These are phyloP conservation scores for Neonectria neomacrospora DNA, from an alignment of 2,329 filamentous ascomycete species.

Conservation along the genomic window DNA sequence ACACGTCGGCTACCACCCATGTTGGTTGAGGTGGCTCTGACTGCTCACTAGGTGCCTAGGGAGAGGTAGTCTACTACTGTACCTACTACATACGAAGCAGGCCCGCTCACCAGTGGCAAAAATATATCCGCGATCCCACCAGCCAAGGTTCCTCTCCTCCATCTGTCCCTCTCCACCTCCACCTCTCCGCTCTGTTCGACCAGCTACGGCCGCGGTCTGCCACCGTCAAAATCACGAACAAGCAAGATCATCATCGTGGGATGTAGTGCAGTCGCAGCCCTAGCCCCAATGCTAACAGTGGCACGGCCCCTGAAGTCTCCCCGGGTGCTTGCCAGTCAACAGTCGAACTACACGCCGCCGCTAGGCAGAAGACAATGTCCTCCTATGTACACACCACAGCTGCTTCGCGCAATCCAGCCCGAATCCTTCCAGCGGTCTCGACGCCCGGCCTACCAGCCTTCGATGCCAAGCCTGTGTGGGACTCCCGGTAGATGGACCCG, in stretches of 20 bases:
- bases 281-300: conserved; percentile 1
- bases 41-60: neutral
- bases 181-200: conserved; percentile 22
- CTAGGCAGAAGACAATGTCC: neutral
- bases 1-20: neutral
- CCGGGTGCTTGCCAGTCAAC: neutral
- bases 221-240: conserved; percentile 14
- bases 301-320: neutral
- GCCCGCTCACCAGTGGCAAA: conserved; percentile 29
- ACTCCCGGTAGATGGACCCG: neutral
- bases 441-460: neutral
- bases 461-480: neutral
- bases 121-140: conserved; percentile 18
- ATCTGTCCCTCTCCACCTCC: conserved; percentile 14
- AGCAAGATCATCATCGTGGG: conserved; percentile 34
- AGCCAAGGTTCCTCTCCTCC: conserved; percentile 22
- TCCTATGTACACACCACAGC: neutral
- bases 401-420: conserved; percentile 4
- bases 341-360: neutral
- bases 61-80: too few relatives aligned
- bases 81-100: too few relatives aligned
- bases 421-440: conserved; percentile 20
- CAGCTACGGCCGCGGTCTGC: neutral
- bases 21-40: neutral
- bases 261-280: conserved; percentile 6